Percentiles rank a stretch among this genome's conserved stretches.
Evolutionary conservation across 805 yeast species (phyloP).

Genomic region (Starmerella stellata): DNA sequence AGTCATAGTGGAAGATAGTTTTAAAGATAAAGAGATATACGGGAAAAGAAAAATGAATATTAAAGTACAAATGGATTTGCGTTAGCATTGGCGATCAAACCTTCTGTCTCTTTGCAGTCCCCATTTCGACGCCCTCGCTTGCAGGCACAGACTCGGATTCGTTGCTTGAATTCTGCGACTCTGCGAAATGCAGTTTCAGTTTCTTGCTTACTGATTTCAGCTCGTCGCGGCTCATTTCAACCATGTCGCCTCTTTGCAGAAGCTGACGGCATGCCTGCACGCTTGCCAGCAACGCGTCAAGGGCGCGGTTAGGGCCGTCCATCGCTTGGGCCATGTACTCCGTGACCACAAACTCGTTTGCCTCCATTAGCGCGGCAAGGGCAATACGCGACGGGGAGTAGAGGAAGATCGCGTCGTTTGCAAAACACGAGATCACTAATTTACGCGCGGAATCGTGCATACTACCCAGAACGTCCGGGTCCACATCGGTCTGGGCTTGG

Average conservation of each 20-base stretch:
- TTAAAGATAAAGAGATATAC: too few species aligned
- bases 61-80: too few species aligned
- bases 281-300: constrained; percentile 15
- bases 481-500: constrained; percentile 36
- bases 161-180: too few species aligned
- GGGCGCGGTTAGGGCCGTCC: constrained; percentile 15
- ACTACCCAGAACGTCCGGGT: constrained; percentile 37
- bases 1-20: too few species aligned
- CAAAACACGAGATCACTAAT: constrained; percentile 45
- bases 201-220: constrained; percentile 23
- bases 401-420: constrained; percentile 57
- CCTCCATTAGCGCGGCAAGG: constrained; percentile 57
- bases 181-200: constrained; percentile 17
- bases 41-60: too few species aligned
- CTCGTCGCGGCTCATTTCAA: constrained; percentile 17
- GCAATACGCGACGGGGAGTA: constrained; percentile 95
- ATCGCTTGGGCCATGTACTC: constrained; percentile 52
- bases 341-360: constrained; percentile 44
- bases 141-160: too few species aligned
- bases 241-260: constrained; percentile 12
- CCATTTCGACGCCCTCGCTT: too few species aligned
- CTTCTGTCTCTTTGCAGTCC: too few species aligned
- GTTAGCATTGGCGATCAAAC: too few species aligned
- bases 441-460: constrained; percentile 55
- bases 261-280: constrained; percentile 19